phyloP scores from a whole-genome alignment of 352 stramenopile genomes.

The Phytophthora pseudosyringae region DNA sequence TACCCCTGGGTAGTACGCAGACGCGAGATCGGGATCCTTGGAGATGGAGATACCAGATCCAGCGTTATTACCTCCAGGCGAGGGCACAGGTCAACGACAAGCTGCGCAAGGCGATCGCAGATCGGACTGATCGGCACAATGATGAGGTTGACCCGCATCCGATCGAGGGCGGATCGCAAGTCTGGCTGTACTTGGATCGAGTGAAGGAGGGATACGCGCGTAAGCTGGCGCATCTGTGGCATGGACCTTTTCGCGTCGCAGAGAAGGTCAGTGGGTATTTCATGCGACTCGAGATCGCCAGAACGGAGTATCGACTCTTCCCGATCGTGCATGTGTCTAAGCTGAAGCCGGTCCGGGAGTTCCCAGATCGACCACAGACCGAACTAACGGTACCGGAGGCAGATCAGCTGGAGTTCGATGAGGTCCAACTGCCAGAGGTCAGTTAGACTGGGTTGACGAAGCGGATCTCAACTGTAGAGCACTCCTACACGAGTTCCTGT shows the following conservation, averaged over 20 bases:
- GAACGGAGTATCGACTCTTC: conserved; percentile 3
- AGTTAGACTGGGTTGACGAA: background rate
- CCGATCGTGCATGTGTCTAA: conserved; percentile 26
- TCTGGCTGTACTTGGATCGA: conserved; percentile 16
- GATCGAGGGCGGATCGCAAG: conserved; percentile 1
- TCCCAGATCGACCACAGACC: background rate
- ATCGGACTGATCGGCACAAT: conserved; percentile 6
- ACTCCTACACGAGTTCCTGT: too few species aligned
- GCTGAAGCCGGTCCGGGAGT: conserved; percentile 22
- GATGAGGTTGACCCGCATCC: background rate
- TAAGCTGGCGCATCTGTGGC: conserved; percentile 15
- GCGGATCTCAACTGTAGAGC: too few species aligned
- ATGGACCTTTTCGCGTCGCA: conserved; percentile 32
- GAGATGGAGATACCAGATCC: conserved; percentile 11
- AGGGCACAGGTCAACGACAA: too few species aligned
- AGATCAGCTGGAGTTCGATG: background rate
- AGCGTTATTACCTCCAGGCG: background rate
- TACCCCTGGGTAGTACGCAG: conserved; percentile 2
- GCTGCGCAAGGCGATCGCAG: background rate
- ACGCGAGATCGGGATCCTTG: background rate
- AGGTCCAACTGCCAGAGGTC: background rate
- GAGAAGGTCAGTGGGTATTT: conserved; percentile 19
- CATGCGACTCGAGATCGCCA: conserved; percentile 5
- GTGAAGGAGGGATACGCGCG: conserved; percentile 1
- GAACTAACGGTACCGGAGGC: too few species aligned